Conservation (phyloP, 441 rosid species). For the Populus hybrid region DNA sequence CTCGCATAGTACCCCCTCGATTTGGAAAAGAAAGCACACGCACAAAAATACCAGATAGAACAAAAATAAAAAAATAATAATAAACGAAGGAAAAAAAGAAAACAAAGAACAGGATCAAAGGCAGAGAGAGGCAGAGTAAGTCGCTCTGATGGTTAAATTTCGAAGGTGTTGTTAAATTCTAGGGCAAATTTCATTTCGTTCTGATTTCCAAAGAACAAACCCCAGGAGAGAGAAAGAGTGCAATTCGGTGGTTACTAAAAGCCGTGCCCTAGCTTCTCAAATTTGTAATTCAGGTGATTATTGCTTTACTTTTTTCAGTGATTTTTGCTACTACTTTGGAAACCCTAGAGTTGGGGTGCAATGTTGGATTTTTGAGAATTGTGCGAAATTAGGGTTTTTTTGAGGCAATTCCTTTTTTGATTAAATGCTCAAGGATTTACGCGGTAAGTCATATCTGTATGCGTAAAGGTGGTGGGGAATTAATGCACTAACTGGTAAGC, state of each 20-base stretch:
- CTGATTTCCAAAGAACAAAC: background rate
- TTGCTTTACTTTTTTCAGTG: background rate
- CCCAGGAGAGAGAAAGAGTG: slow-evolving; percentile 10
- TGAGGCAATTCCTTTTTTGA: background rate
- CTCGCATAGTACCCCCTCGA: too few relatives aligned
- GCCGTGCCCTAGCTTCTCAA: background rate
- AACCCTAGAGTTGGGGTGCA: slow-evolving; percentile 4
- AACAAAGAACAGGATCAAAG: too few relatives aligned
- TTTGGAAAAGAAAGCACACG: too few relatives aligned
- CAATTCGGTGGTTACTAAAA: background rate
- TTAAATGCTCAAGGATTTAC: background rate
- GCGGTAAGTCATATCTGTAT: background rate
- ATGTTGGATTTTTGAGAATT: background rate
- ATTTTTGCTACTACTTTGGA: background rate
- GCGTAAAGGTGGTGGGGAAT: background rate
- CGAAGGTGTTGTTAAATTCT: background rate
- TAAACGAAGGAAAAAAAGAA: too few relatives aligned
- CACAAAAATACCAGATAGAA: too few relatives aligned
- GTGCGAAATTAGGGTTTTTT: background rate
- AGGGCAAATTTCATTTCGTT: slow-evolving; percentile 6
- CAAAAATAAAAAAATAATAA: too few relatives aligned
- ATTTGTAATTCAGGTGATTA: slow-evolving; percentile 11
- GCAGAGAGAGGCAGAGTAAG: too few relatives aligned
- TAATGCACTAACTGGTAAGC: background rate
- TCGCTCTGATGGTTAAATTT: too few relatives aligned